Evolutionary conservation across 805 yeast genomes (phyloP).

Genomic region (Metschnikowia shivogae): DNA sequence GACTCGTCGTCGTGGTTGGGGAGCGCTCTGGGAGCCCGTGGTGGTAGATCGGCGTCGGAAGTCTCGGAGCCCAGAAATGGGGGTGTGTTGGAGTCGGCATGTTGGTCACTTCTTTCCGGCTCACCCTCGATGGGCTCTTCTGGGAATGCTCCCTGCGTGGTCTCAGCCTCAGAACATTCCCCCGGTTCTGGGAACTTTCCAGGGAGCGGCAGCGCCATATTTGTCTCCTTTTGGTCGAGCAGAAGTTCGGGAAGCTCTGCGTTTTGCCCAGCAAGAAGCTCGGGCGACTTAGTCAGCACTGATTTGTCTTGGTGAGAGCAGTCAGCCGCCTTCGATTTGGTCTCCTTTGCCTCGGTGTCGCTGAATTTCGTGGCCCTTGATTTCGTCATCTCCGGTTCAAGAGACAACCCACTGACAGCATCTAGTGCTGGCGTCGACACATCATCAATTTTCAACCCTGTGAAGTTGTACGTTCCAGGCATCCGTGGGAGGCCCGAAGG

Average conservation of each 20-base stretch:
- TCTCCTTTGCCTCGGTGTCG: too few relatives aligned
- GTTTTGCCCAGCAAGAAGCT: too few relatives aligned
- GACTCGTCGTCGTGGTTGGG: background rate
- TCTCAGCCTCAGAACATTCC: background rate
- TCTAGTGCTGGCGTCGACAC: background rate
- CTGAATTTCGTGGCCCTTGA: too few relatives aligned
- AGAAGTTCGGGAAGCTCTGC: too few relatives aligned
- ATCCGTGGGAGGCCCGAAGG: conserved; percentile 31
- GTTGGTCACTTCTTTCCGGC: too few relatives aligned
- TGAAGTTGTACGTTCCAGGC: conserved; percentile 45
- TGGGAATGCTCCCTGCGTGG: too few relatives aligned
- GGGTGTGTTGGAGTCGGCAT: background rate
- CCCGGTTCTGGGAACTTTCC: background rate
- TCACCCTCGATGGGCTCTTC: too few relatives aligned
- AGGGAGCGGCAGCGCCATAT: background rate
- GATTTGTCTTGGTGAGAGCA: too few relatives aligned
- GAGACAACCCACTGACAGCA: background rate
- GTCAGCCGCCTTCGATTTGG: too few relatives aligned
- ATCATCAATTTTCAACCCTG: conserved; percentile 33
- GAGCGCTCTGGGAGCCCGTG: background rate
- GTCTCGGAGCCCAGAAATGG: background rate
- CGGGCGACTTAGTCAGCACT: too few relatives aligned
- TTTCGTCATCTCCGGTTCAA: too few relatives aligned
- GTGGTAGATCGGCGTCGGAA: background rate
- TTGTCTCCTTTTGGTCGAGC: too few relatives aligned